Conservation (phyloP, 148 eudicot species). For the Arctostaphylos glauca region DNA sequence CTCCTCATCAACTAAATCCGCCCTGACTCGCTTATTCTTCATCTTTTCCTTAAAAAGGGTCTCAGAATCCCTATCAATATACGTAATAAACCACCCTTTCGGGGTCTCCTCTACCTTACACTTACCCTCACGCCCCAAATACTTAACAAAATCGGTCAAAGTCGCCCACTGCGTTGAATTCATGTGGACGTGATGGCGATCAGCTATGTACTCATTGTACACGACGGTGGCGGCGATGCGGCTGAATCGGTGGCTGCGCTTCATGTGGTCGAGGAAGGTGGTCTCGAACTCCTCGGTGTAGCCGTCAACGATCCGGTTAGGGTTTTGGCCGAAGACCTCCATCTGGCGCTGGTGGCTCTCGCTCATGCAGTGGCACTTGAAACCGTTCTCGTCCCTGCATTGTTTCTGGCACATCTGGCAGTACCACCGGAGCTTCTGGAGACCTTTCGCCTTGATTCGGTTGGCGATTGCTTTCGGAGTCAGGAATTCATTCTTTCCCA, state of each 20-base stretch:
- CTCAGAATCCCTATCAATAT: conserved; percentile 89
- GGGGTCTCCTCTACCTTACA: conserved; percentile 92
- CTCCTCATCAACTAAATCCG: conserved; percentile 88
- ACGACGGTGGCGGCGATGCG: conserved; percentile 87
- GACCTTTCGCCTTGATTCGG: conserved; percentile 87
- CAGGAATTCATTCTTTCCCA: conserved; percentile 91
- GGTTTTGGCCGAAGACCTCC: conserved; percentile 87
- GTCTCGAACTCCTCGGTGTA: conserved; percentile 80
- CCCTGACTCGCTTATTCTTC: conserved; percentile 76
- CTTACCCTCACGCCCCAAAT: conserved; percentile 73
- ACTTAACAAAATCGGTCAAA: conserved; percentile 78
- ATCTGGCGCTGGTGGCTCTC: conserved; percentile 88
- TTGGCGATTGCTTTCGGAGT: conserved; percentile 95
- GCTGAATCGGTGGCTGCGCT: conserved; percentile 74
- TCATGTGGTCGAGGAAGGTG: conserved; percentile 80
- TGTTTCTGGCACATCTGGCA: conserved; percentile 98
- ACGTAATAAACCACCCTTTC: conserved; percentile 88
- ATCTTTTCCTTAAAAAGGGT: conserved; percentile 75
- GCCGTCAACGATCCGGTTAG: conserved; percentile 67
- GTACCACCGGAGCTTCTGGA: conserved; percentile 90
- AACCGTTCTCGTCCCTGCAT: conserved; percentile 88
- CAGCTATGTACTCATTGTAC: conserved; percentile 77
- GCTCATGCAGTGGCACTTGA: conserved; percentile 94
- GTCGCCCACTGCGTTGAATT: conserved; percentile 88
- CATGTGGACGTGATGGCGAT: conserved; percentile 85